Evolutionary conservation across 495 filamentous ascomycete genomes (phyloP).

Genomic region (Podospora comata): DNA sequence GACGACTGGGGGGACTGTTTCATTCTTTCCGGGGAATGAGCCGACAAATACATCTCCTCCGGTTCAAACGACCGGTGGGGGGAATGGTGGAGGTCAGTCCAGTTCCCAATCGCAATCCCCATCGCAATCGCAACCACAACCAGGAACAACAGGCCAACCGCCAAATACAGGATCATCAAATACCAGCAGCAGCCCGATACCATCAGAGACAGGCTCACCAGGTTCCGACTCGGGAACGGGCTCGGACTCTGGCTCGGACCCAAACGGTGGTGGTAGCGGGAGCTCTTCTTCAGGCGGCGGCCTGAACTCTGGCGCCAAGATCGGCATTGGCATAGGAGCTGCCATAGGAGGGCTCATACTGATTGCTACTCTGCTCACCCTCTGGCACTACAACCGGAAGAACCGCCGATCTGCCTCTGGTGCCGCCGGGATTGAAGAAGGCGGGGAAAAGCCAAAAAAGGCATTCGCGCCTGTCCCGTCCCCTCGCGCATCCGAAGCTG

Average conservation of each 20-base stretch:
- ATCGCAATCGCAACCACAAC: neutral
- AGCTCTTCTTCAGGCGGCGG: neutral
- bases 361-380: slow-evolving; percentile 11
- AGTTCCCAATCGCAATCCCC: neutral
- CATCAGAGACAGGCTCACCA: neutral
- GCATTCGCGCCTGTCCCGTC: neutral
- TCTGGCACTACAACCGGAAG: slow-evolving; percentile 12
- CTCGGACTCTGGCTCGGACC: neutral
- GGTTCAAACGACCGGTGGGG: neutral
- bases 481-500: slow-evolving; percentile 18
- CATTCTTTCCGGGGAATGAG: slow-evolving; percentile 21
- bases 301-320: slow-evolving; percentile 22
- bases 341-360: slow-evolving; percentile 19
- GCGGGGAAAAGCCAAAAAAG: slow-evolving; percentile 2
- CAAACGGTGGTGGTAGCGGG: neutral
- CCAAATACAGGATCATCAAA: neutral
- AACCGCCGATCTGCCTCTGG: neutral
- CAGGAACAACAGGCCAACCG: neutral
- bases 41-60: slow-evolving; percentile 11
- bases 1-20: slow-evolving; percentile 20
- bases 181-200: neutral
- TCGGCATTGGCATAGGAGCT: slow-evolving; percentile 24
- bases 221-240: neutral
- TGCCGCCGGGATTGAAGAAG: neutral
- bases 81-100: neutral